Percentiles rank a stretch among this genome's conserved stretches.
Conservation (phyloP, 352 stramenopile species). For the Aphanomyces astaci region DNA sequence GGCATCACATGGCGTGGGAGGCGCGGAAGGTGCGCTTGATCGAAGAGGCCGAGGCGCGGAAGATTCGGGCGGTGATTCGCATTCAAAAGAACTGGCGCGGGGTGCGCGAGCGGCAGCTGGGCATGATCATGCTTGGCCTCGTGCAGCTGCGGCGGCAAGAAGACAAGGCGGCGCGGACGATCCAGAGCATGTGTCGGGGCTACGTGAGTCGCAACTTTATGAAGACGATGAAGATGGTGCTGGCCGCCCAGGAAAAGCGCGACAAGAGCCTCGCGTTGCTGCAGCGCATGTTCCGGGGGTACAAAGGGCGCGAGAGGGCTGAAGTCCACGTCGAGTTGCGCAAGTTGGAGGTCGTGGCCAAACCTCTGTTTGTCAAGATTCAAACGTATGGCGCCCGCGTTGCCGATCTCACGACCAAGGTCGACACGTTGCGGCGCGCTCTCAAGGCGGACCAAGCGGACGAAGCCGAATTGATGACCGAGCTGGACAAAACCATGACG, state of each 20-base stretch:
- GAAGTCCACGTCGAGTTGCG: conserved; percentile 72
- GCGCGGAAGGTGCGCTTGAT: conserved; percentile 34
- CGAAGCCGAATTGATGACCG: conserved; percentile 44
- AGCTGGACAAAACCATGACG: conserved; percentile 75
- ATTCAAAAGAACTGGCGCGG: conserved; percentile 76
- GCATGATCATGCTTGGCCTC: conserved; percentile 56
- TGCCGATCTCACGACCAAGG: conserved; percentile 40
- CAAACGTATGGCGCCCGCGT: conserved; percentile 36
- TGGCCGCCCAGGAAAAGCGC: conserved; percentile 38
- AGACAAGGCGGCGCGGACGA: conserved; percentile 41
- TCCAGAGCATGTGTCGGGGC: conserved; percentile 57
- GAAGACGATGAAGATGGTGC: conserved; percentile 45
- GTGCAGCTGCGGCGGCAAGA: conserved; percentile 56
- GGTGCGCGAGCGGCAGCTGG: conserved; percentile 64
- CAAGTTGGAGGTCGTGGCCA: conserved; percentile 61
- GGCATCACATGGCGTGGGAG: conserved; percentile 43
- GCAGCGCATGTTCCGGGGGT: conserved; percentile 69
- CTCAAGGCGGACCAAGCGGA: conserved; percentile 41
- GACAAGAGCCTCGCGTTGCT: conserved; percentile 45
- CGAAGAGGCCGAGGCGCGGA: conserved; percentile 34
- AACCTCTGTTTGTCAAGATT: conserved; percentile 60
- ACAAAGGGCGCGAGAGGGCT: conserved; percentile 54
- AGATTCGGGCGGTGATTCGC: conserved; percentile 49
- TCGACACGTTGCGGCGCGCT: conserved; percentile 37
- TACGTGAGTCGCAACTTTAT: conserved; percentile 53